These are phyloP conservation scores for Celoporthe dispersa DNA, from an alignment of 2,329 filamentous ascomycete genomes.

Conservation along the genomic window DNA sequence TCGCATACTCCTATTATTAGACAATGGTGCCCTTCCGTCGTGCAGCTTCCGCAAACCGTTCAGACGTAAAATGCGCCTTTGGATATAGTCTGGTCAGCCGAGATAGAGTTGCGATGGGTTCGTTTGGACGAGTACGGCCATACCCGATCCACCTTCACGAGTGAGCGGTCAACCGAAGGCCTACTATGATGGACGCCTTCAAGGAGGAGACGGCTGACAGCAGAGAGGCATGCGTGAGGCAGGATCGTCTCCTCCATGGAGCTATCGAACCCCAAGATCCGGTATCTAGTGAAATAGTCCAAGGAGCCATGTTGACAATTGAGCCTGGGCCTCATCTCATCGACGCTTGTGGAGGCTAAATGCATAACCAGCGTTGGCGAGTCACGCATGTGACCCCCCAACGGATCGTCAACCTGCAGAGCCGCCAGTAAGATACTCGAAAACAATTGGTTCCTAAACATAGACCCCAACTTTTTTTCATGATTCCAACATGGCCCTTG, in stretches of 20 bases:
- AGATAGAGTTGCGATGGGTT: background rate
- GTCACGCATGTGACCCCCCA: background rate
- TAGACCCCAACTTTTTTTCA: background rate
- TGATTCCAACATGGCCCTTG: background rate
- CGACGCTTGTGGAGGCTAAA: background rate
- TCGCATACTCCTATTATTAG: background rate
- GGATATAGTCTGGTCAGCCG: background rate
- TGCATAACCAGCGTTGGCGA: background rate
- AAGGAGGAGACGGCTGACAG: background rate
- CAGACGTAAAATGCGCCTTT: background rate
- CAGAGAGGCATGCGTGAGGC: background rate
- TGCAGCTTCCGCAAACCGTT: background rate
- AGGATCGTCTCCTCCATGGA: background rate
- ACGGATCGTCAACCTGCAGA: constrained; percentile 2
- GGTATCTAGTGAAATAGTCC: background rate
- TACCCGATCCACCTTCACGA: background rate
- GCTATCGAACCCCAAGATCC: background rate
- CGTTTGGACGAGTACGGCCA: background rate
- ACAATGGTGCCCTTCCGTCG: background rate
- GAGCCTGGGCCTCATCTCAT: background rate
- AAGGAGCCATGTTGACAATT: background rate
- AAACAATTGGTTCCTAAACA: background rate
- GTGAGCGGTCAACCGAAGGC: background rate
- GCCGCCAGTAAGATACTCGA: background rate
- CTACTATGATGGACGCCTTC: background rate